Base-by-base conservation (phyloP, 2,329 filamentous ascomycete species). In the Calonectria hongkongensis region DNA sequence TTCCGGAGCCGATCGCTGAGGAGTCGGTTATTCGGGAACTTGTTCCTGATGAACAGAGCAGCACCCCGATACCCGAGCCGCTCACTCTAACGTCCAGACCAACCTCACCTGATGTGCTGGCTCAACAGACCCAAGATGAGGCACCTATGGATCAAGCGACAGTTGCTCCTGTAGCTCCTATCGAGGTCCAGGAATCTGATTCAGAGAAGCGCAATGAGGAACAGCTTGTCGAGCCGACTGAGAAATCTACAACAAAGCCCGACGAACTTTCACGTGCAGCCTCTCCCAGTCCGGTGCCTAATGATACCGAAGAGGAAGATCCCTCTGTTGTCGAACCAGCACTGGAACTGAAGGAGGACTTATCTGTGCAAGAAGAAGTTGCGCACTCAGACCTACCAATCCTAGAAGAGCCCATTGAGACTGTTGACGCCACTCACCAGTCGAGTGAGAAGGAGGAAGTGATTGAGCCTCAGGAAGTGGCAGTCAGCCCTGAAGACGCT, bases 331-430 rank as follows among this genome's bases (percentile, higher is more conserved):
- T 43, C 8, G 41, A 62, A 25, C 28, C 21, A 18, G 41, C 13
- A 50, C 15, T 41, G 4, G 65, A 72, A 9, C 41, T 25, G 10
- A 66, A 64, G 41, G 64, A 48, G 60, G 54, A 63, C 16, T 21
- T 30, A 7, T 21, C 9, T 10, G 25, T 21, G 21, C 30, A 48
- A 21, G n/a, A 67, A 18, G 69, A 51, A 0, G 13, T 25, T 18
- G 15, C 13, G 15, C 27, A 54, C 21, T 8, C n/a, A n/a, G 25
- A 27, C 5, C 48, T 25, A 5, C 9, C 18, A 5, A 9, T 7
- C 13, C 21, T 58, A 21, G 56, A 64, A 21, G n/a, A 43, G 16
- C 30, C 45, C 2, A 28, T 8, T 39, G 70, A 51, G 43, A 12
- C 12, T 33, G 39, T 28, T n/a, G 25, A 30, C 13, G 15, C 28